Percentiles rank a stretch among this genome's conserved stretches.
These are phyloP conservation scores for Iris macrosiphon DNA, from an alignment of 106 monocot genomes.

Conservation along the genomic window DNA sequence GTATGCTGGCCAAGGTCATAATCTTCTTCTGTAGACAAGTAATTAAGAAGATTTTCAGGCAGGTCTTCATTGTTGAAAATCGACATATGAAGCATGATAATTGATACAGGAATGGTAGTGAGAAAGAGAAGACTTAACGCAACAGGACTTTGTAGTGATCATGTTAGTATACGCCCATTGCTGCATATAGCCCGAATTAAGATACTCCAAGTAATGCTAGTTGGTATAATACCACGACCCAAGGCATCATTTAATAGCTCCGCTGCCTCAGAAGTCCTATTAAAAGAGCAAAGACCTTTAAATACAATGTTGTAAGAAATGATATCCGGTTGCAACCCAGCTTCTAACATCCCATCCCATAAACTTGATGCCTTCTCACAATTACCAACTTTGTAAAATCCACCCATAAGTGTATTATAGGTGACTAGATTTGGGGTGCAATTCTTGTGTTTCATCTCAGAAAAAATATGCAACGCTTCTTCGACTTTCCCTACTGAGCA, in stretches of 20 bases:
- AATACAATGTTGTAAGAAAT: conserved; percentile 71
- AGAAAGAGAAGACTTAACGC: too few relatives aligned
- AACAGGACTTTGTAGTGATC: too few relatives aligned
- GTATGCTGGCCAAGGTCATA: too few relatives aligned
- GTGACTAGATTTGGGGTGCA: conserved; percentile 59
- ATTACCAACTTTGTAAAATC: conserved; percentile 40
- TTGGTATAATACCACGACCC: conserved; percentile 38
- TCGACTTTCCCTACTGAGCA: conserved; percentile 46
- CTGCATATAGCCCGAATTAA: conserved; percentile 45
- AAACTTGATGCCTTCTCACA: conserved; percentile 45
- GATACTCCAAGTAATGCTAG: conserved; percentile 62
- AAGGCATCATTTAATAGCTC: conserved; percentile 46
- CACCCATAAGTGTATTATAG: conserved; percentile 75
- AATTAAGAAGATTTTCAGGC: too few relatives aligned
- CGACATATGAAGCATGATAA: too few relatives aligned
- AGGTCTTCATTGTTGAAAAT: too few relatives aligned
- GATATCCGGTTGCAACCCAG: conserved; percentile 65
- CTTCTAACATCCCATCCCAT: conserved; percentile 52
- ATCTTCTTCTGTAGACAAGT: too few relatives aligned
- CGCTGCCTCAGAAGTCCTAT: conserved; percentile 36
- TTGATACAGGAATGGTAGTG: too few relatives aligned
- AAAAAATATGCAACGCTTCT: conserved; percentile 39
- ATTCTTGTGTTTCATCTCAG: conserved; percentile 46
- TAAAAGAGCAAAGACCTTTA: conserved; percentile 62
- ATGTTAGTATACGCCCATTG: conserved; percentile 10